phyloP scores from a whole-genome alignment of 768 basidiomycete species.

The Boletus subparvulus region DNA sequence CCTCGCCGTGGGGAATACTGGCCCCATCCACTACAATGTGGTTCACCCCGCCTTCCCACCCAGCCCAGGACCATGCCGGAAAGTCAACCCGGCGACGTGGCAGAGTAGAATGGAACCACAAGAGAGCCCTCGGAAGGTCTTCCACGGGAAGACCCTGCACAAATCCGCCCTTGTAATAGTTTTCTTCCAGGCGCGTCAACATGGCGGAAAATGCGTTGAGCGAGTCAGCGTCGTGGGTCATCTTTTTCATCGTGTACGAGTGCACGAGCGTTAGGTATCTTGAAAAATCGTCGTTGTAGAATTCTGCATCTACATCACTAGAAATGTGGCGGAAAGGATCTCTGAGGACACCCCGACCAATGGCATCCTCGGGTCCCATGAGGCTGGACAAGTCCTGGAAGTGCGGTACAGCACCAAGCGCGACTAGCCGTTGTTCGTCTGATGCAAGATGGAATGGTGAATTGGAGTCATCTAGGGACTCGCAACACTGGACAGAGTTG shows the following conservation, averaged over 20 bases:
- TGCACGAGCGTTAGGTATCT: slow-evolving; percentile 5
- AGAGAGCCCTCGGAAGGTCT: slow-evolving; percentile 9
- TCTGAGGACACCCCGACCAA: slow-evolving; percentile 5
- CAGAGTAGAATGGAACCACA: slow-evolving; percentile 4
- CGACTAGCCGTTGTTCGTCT: background rate
- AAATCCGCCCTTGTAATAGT: background rate
- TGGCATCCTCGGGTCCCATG: background rate
- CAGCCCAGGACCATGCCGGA: slow-evolving; percentile 9
- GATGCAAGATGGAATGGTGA: slow-evolving; percentile 15
- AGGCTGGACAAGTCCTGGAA: background rate
- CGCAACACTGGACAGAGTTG: no score
- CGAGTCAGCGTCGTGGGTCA: slow-evolving; percentile 10
- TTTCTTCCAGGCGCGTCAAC: slow-evolving; percentile 2
- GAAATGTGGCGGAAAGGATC: slow-evolving; percentile 11
- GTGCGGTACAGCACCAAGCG: background rate
- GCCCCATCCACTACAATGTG: background rate
- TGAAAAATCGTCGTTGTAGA: background rate
- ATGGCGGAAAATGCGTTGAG: slow-evolving; percentile 17
- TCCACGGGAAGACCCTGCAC: slow-evolving; percentile 3
- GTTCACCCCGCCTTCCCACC: slow-evolving; percentile 4
- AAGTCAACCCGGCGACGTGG: slow-evolving; percentile 4
- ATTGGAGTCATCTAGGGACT: no score
- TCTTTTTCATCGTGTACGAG: slow-evolving; percentile 2
- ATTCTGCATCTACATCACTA: background rate
- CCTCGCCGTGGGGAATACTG: background rate